phyloP scores from a whole-genome alignment of 2,329 filamentous ascomycete genomes.

The Hypoxylon sp. region DNA sequence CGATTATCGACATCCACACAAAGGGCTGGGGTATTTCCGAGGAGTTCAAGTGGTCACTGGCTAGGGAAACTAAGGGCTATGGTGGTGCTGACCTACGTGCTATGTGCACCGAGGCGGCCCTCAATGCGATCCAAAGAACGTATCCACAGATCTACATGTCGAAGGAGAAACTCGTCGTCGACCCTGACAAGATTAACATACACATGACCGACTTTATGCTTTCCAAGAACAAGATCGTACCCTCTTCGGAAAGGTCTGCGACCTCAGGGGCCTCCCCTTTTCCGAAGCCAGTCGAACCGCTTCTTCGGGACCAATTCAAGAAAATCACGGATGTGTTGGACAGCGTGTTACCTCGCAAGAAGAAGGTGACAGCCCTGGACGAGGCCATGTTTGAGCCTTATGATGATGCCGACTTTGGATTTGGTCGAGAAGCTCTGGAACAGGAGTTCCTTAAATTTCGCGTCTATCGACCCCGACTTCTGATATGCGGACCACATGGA shows the following conservation, averaged over 20 bases:
- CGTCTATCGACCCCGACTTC: constrained; percentile 87
- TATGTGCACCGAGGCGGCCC: constrained; percentile 92
- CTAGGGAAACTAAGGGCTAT: constrained; percentile 93
- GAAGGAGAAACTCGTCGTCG: constrained; percentile 89
- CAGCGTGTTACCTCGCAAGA: constrained; percentile 84
- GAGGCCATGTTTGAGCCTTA: constrained; percentile 94
- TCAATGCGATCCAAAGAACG: constrained; percentile 95
- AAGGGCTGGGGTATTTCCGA: constrained; percentile 89
- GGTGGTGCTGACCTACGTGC: constrained; percentile 95
- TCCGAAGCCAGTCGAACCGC: constrained; percentile 83
- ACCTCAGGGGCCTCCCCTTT: constrained; percentile 87
- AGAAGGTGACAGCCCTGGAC: constrained; percentile 89
- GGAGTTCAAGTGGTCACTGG: constrained; percentile 85
- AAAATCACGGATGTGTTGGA: constrained; percentile 79
- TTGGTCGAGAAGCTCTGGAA: constrained; percentile 82
- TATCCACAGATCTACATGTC: constrained; percentile 97
- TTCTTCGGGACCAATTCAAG: constrained; percentile 80
- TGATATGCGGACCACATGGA: constrained; percentile 84
- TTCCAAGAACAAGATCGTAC: constrained; percentile 95
- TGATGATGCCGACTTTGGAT: constrained; percentile 84
- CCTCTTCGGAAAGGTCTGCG: constrained; percentile 91
- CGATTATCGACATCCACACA: constrained; percentile 96
- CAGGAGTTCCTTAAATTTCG: constrained; percentile 89
- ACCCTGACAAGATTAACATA: constrained; percentile 86
- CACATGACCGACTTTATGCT: constrained; percentile 97